Base-by-base conservation (phyloP, 306 rosid species). In the Cucurbita argyrosperma region DNA sequence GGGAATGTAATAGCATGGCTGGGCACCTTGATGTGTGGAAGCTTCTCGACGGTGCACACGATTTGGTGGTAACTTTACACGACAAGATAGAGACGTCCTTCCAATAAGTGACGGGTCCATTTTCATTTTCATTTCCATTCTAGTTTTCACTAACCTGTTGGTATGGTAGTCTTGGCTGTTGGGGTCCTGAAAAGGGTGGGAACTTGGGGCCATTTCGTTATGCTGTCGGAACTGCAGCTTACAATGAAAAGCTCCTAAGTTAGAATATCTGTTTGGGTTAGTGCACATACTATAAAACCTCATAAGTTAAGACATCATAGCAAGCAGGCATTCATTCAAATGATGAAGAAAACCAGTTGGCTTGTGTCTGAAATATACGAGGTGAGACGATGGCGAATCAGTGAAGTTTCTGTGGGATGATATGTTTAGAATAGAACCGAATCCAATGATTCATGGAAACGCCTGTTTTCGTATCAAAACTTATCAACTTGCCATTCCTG, bases 21-120 rank as follows among this genome's bases (percentile, higher is more conserved):
- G 99, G 99, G 67, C 97, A 85, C 43, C 96, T 95, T 19, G 94
- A 95, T 83, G 89, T 95, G 81, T 95, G 99, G 99, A 95, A 95
- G 78, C 96, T 95, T 71, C 87, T 95, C 12, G 99, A 95, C 68
- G 99, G 89, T 84, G 99, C 99, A 5, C 99, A 95, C 64, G 81
- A 83, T 79, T 83, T 95, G 89, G 99, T 95, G 78, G 96, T 95
- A 76, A 91, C 87, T 82, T 90, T 95, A 79, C 97, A 95, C 72
- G 96, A 95, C 77, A 95, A 91, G 88, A 83, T 91, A 66, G 86
- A 88, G 81, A 55, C 96, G 16, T 56, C 77, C 55, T 58, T 74
- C 26, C 43, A 45, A 40, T 43, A 35, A 58, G 68, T 42, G 42
- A 49, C 51, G 54, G 72, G 38, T 66, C 38, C 18, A 66, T 64